Percentiles rank a stretch among this genome's conserved stretches.
These are phyloP conservation scores for Aspergillus persii DNA, from an alignment of 2,329 filamentous ascomycete genomes.

Conservation along the genomic window DNA sequence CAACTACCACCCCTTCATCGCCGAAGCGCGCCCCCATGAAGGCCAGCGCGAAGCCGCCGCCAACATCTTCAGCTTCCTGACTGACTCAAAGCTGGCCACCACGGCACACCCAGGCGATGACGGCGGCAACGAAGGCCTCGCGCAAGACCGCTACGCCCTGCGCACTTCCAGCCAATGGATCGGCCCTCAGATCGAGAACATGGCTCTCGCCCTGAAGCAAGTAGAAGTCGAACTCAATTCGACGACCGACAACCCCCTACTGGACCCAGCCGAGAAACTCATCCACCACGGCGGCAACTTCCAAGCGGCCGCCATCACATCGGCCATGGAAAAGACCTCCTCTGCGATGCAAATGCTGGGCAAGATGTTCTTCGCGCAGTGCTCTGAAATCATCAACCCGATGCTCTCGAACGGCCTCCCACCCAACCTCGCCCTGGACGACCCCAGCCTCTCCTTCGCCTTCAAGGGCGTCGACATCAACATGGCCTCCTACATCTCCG, in stretches of 20 bases:
- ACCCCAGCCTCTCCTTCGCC: slow-evolving; percentile 57
- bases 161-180: slow-evolving; percentile 67
- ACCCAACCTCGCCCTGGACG: slow-evolving; percentile 59
- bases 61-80: slow-evolving; percentile 55
- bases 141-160: slow-evolving; percentile 64
- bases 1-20: slow-evolving; percentile 60
- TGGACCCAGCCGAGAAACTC: slow-evolving; percentile 44
- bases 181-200: slow-evolving; percentile 63
- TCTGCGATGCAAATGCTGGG: slow-evolving; percentile 53
- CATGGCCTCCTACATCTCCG: slow-evolving; percentile 62
- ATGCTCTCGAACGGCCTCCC: slow-evolving; percentile 59
- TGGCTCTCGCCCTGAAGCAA: slow-evolving; percentile 57
- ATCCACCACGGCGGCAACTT: slow-evolving; percentile 66
- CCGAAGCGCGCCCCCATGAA: slow-evolving; percentile 55
- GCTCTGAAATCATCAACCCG: slow-evolving; percentile 61
- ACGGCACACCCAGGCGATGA: neutral
- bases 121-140: slow-evolving; percentile 34
- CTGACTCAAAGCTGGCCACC: slow-evolving; percentile 46
- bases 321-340: slow-evolving; percentile 61
- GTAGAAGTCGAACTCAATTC: slow-evolving; percentile 62
- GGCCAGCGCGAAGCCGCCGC: slow-evolving; percentile 58
- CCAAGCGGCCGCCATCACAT: slow-evolving; percentile 61
- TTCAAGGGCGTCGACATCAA: slow-evolving; percentile 66
- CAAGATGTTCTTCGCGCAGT: slow-evolving; percentile 61
- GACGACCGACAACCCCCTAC: slow-evolving; percentile 64